Conservation (phyloP, 202 grass and related monocot species). For the Hordeum pubiflorum region DNA sequence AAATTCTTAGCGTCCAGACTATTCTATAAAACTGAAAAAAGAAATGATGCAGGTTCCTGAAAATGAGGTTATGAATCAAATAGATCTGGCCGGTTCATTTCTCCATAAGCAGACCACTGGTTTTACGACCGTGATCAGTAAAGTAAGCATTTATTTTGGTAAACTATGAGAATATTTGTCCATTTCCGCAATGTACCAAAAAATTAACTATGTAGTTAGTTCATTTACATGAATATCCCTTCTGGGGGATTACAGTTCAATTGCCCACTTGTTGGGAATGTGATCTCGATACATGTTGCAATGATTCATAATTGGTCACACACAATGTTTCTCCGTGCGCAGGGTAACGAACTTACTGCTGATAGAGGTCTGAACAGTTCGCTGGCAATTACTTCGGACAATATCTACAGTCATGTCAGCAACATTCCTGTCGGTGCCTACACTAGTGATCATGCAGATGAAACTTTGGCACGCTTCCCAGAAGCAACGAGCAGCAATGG, state of each 20-base stretch:
- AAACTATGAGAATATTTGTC: background rate
- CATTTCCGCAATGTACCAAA: slow-evolving; percentile 5
- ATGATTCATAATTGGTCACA: background rate
- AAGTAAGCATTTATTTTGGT: background rate
- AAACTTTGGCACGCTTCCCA: background rate
- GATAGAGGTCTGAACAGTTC: slow-evolving; percentile 20
- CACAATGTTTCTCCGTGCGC: slow-evolving; percentile 8
- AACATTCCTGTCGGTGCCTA: slow-evolving; percentile 1
- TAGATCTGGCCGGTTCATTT: background rate
- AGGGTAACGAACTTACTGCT: slow-evolving; percentile 32
- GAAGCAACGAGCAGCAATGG: slow-evolving; percentile 9
- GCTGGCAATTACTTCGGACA: slow-evolving; percentile 9
- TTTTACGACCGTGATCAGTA: slow-evolving; percentile 1
- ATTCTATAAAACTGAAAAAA: slow-evolving; percentile 16
- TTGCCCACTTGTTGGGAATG: background rate
- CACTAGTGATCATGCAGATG: slow-evolving; percentile 28
- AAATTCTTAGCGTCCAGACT: background rate
- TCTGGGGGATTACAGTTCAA: background rate
- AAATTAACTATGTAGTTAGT: background rate
- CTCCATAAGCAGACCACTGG: slow-evolving; percentile 19
- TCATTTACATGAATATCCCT: background rate
- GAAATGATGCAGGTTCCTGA: slow-evolving; percentile 19
- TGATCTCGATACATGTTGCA: background rate
- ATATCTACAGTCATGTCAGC: slow-evolving; percentile 13
- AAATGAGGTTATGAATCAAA: slow-evolving; percentile 11